Conservation (phyloP, 2,329 filamentous ascomycete genomes). For the Talaromyces pinophilus region DNA sequence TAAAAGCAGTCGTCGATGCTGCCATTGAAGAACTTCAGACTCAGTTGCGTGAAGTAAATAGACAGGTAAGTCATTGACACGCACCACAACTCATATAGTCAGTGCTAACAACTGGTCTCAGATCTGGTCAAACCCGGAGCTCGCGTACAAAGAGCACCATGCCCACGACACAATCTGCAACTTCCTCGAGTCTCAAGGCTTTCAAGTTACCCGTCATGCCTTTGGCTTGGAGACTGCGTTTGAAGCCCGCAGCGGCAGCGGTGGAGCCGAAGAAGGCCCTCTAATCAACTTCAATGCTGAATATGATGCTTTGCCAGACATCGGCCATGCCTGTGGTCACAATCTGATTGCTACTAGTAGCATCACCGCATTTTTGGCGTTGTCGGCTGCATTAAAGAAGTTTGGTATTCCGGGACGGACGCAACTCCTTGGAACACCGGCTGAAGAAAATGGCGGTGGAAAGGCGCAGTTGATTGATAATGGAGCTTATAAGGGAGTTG, state of each 20-base stretch:
- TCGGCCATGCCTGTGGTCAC: conserved; percentile 30
- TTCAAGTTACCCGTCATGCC: conserved; percentile 24
- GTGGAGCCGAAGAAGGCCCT: conserved; percentile 17
- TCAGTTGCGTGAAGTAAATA: neutral
- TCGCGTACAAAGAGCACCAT: conserved; percentile 26
- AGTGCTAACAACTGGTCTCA: neutral
- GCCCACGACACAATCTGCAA: conserved; percentile 26
- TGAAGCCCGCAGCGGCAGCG: conserved; percentile 11
- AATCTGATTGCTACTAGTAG: conserved; percentile 24
- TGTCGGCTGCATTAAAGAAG: conserved; percentile 21
- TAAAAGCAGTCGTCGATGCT: conserved; percentile 15
- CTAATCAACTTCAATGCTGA: conserved; percentile 28
- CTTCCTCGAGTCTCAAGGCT: conserved; percentile 24
- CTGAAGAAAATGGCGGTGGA: conserved; percentile 33
- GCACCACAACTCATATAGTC: neutral
- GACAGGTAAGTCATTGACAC: neutral
- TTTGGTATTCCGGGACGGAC: conserved; percentile 25
- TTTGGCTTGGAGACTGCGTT: conserved; percentile 24
- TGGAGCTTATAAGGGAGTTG: conserved; percentile 38
- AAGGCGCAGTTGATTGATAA: conserved; percentile 40
- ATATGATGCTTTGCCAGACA: conserved; percentile 28
- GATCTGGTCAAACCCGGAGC: conserved; percentile 27
- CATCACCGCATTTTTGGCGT: conserved; percentile 25
- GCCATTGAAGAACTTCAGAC: neutral
- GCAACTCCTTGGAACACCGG: conserved; percentile 33